Evolutionary conservation across 1,139 yeast species (phyloP), one percentile per base, ranked within the genome.

Genomic region (Nadsonia commutata): DNA sequence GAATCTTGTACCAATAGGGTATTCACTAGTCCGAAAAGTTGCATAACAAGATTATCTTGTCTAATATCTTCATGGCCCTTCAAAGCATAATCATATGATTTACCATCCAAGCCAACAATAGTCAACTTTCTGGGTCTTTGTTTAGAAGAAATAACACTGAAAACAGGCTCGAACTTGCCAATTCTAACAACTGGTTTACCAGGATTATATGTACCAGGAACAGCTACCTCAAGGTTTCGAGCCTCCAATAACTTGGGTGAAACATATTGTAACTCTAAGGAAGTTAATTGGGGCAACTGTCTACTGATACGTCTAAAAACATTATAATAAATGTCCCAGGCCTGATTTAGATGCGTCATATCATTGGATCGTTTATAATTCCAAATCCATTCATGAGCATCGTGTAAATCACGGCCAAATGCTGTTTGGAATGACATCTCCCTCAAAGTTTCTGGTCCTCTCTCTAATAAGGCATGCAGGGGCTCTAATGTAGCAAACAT

Each of bases 11-110:
- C 74, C 52, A 93, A 70, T 44, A 93, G 67, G 0, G 97, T 88
- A 56, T 93, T 93, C 2, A 90, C 97, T 56, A 93, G 69, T 1
- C 97, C 97, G 63, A 93, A 90, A 54, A 93, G 68, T 61, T 93
- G 99, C 98, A 93, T 93, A 23, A 90, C 99, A 59, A 93, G 71
- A 56, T 86, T 85, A 65, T 93, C 99, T 60, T 93, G 99, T 56
- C 99, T 76, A 47, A 90, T 85, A 70, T 93, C 99, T 63, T 93
- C 99, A 58, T 93, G 98, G 1, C 97, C 98, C 64, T 93, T 93
- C 56, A 93, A 68, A 1, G 69, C 64, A 62, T 78, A 93, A 52
- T 74, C 80, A 56, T 93, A 85, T 37, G 80, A 85, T 54, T 82
- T 83, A 48, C 98, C 98, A 59, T 93, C 96, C 55, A 84, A 81